A percentile compares a stretch with the other conserved stretches of the same genome.
phyloP scores from a whole-genome alignment of 345 rosid genomes.

The Eucalyptus curtisii region DNA sequence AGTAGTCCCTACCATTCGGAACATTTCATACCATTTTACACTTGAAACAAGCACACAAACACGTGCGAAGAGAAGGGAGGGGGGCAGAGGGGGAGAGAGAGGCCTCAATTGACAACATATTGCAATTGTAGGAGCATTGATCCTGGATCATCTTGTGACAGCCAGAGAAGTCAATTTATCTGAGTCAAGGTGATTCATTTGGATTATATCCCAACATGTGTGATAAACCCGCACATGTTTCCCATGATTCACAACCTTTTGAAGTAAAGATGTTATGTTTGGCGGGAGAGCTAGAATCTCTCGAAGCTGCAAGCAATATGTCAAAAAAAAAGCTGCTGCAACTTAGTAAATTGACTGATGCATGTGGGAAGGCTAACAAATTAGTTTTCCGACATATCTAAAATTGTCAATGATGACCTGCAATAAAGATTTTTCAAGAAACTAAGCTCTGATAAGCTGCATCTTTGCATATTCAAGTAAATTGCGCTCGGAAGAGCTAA shows the following conservation, averaged over 20 bases:
- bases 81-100: too few relatives aligned
- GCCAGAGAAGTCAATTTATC: not conserved
- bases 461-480: not conserved
- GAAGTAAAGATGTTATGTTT: not conserved
- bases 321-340: not conserved
- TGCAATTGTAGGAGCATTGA: not conserved
- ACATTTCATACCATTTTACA: not conserved
- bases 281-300: not conserved
- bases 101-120: not conserved
- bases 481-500: not conserved
- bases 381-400: not conserved
- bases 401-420: not conserved
- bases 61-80: not conserved
- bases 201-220: not conserved
- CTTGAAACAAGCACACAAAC: not conserved
- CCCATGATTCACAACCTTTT: not conserved
- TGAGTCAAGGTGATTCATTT: not conserved
- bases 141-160: not conserved
- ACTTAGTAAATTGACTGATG: not conserved
- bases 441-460: not conserved
- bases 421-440: not conserved
- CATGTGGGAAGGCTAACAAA: not conserved
- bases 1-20: not conserved
- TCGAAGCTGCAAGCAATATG: not conserved
- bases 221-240: not conserved